Evolutionary conservation across 1,139 yeast species (phyloP).

Genomic region (Eremothecium coryli): DNA sequence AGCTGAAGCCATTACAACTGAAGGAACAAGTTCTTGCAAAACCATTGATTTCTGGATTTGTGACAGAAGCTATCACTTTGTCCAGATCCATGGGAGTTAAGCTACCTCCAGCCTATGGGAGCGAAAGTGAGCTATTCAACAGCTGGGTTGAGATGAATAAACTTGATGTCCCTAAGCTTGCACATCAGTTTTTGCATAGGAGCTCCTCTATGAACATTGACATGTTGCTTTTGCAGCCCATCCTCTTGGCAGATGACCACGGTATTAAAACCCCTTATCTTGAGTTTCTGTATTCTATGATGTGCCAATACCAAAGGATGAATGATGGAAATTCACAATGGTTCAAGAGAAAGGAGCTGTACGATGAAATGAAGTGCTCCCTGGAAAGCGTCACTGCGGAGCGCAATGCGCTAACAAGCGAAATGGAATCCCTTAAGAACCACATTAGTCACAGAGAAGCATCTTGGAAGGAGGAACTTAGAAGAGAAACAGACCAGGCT

Average conservation of each 20-base stretch:
- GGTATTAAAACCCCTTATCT: constrained; percentile 81
- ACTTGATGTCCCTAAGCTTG: constrained; percentile 21
- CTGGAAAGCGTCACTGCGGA: neutral
- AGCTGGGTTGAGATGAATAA: constrained; percentile 39
- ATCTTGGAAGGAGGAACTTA: neutral
- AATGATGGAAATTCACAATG: constrained; percentile 37
- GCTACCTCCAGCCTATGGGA: constrained; percentile 26
- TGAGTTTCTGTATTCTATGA: constrained; percentile 73
- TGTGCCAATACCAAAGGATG: constrained; percentile 56
- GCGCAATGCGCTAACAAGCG: neutral
- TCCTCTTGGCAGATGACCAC: constrained; percentile 75
- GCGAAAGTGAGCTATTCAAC: constrained; percentile 48
- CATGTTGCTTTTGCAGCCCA: constrained; percentile 71
- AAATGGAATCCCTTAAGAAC: neutral
- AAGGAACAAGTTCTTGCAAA: constrained; percentile 65
- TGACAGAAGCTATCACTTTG: constrained; percentile 63
- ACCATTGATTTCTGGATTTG: constrained; percentile 73
- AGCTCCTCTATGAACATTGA: constrained; percentile 47
- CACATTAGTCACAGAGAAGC: neutral
- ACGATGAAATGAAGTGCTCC: constrained; percentile 7
- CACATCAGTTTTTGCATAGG: constrained; percentile 24
- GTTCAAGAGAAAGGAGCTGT: constrained; percentile 33
- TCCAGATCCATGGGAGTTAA: constrained; percentile 71
- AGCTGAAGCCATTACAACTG: constrained; percentile 50
- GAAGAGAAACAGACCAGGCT: neutral